These are phyloP conservation scores for Colletotrichum euphorbiae DNA, from an alignment of 2,329 filamentous ascomycete genomes.

Conservation along the genomic window DNA sequence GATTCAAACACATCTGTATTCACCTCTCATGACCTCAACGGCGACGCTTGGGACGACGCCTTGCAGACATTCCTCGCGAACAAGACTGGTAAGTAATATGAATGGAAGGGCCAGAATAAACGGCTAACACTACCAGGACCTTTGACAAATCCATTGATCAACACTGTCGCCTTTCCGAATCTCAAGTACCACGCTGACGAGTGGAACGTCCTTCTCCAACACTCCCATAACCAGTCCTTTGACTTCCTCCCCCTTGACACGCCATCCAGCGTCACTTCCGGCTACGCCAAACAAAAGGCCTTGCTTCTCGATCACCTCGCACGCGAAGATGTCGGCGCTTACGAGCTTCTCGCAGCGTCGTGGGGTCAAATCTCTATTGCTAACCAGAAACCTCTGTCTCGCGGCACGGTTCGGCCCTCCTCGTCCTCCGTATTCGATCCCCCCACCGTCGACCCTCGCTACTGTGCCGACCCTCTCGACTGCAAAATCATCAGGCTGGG, in stretches of 20 bases:
- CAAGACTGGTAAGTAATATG: constrained; percentile 21
- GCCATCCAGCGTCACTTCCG: constrained; percentile 50
- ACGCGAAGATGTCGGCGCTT: constrained; percentile 42
- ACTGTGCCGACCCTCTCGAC: constrained; percentile 57
- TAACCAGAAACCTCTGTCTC: constrained; percentile 56
- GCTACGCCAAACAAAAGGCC: constrained; percentile 51
- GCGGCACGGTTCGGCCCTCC: constrained; percentile 55
- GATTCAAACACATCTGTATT: constrained; percentile 31
- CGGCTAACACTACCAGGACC: constrained; percentile 12
- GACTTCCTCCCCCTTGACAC: constrained; percentile 43
- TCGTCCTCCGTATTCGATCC: constrained; percentile 52
- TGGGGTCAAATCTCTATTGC: constrained; percentile 48
- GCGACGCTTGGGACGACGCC: constrained; percentile 15
- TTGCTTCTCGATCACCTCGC: constrained; percentile 43
- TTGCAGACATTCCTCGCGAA: constrained; percentile 23
- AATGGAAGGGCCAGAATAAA: background rate
- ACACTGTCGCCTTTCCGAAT: constrained; percentile 45
- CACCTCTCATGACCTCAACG: constrained; percentile 27
- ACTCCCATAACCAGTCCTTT: constrained; percentile 42
- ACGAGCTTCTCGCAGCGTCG: constrained; percentile 48
- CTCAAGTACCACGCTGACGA: constrained; percentile 42
- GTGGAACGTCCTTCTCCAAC: constrained; percentile 41
- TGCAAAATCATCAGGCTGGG: constrained; percentile 45
- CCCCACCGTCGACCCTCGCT: constrained; percentile 56
- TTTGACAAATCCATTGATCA: constrained; percentile 44